phyloP scores from a whole-genome alignment of 108 stramenopile species.

The Poteriospumella lacustris region DNA sequence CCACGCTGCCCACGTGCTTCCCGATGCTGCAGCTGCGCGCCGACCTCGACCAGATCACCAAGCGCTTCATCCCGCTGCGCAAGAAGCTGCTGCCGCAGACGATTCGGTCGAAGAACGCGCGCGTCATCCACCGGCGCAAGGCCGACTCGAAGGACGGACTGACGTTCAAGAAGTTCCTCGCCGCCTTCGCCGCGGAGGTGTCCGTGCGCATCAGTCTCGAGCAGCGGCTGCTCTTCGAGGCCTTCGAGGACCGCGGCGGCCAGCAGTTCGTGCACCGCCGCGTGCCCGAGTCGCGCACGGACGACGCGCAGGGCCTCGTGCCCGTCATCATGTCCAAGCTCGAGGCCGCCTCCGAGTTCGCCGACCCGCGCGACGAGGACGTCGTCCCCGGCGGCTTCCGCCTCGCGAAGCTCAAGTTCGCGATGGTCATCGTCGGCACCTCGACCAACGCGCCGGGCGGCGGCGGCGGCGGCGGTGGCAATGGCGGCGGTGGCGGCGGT shows the following conservation, averaged over 20 bases:
- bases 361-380: neutral
- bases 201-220: neutral
- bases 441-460: too few relatives aligned
- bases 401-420: neutral
- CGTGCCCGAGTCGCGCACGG: neutral
- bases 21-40: neutral
- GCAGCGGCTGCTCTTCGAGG: slow-evolving; percentile 9
- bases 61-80: neutral
- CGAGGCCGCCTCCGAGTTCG: neutral
- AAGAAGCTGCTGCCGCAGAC: neutral
- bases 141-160: neutral
- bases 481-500: too few relatives aligned
- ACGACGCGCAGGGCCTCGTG: neutral
- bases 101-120: neutral
- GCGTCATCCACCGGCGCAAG: neutral
- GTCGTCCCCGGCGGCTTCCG: slow-evolving; percentile 10
- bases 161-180: slow-evolving; percentile 4
- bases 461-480: too few relatives aligned
- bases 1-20: neutral
- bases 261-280: neutral
- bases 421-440: too few relatives aligned
- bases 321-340: neutral
- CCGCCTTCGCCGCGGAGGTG: neutral
- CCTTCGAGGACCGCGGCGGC: slow-evolving; percentile 12
- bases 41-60: neutral